These are phyloP conservation scores for Phylloporus sp. DNA, from an alignment of 768 basidiomycete species.

Conservation along the genomic window DNA sequence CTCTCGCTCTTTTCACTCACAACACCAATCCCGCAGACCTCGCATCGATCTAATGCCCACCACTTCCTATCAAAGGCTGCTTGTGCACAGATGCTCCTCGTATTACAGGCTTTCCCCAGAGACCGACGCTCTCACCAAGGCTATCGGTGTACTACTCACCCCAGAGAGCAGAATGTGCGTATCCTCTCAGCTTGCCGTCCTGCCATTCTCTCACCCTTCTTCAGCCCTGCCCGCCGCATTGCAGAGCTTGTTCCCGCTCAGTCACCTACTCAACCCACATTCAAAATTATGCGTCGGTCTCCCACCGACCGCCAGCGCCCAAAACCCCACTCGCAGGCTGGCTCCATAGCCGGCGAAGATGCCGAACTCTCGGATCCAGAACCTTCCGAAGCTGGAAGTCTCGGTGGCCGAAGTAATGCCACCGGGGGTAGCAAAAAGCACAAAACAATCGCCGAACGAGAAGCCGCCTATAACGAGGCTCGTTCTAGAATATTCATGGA, in stretches of 20 bases:
- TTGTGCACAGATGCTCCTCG: conserved; percentile 81
- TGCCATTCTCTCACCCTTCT: conserved; percentile 14
- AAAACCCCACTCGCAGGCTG: conserved; percentile 64
- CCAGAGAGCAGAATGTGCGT: conserved; percentile 75
- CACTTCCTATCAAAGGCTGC: conserved; percentile 80
- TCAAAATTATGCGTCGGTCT: conserved; percentile 83
- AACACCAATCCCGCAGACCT: conserved; percentile 37
- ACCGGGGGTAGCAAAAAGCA: conserved; percentile 63
- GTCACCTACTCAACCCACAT: conserved; percentile 63
- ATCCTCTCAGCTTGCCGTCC: background rate
- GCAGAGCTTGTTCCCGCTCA: conserved; percentile 78
- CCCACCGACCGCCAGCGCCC: conserved; percentile 50
- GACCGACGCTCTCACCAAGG: conserved; percentile 59
- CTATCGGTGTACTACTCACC: conserved; percentile 53
- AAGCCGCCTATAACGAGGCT: conserved; percentile 86
- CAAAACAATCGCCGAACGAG: conserved; percentile 80
- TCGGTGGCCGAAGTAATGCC: conserved; percentile 63
- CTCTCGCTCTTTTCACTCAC: conserved; percentile 17
- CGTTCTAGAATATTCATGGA: conserved; percentile 83
- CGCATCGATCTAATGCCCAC: conserved; percentile 65
- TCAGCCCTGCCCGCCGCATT: conserved; percentile 66
- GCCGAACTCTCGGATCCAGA: conserved; percentile 74
- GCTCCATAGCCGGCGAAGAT: conserved; percentile 73
- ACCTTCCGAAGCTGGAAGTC: conserved; percentile 76
- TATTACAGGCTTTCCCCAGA: conserved; percentile 78